Base-by-base conservation (phyloP, 2,329 filamentous ascomycete genomes). In the Fusarium bulbicola region DNA sequence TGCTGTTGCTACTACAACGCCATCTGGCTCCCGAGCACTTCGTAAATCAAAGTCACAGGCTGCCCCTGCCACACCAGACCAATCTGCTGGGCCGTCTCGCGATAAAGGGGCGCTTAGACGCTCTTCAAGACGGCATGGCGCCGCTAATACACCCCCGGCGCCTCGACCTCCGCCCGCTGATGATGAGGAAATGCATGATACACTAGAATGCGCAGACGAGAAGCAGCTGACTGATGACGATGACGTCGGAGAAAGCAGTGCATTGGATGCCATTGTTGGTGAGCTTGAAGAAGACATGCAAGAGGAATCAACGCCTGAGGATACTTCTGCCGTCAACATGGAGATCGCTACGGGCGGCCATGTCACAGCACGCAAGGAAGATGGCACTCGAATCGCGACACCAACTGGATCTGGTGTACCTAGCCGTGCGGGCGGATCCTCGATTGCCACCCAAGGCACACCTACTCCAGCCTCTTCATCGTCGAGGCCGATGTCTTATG, bases 121-220 rank as follows among this genome's bases (percentile, higher is more conserved):
- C 56, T 92, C 92, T 5, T 87, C 87, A 59, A 88, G 92, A 69
- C 90, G 90, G 43, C 87, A 89, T 57, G 81, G 86, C 21, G 83
- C 86, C 28, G 82, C 85, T n/a, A 87, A 89, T n/a, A 84, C 85
- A 3, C 86, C 87, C 7, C 83, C 86, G 9, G 81, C 85, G 9
- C 84, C 85, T 12, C 86, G 86, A 13, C 86, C 86, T 26, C 86
- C 89, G 13, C 86, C 87, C 5, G 85, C 87, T 46, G 88, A 91
- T 21, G 86, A 89, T 6, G 91, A 93, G 58, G 87, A 87, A 59
- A 81, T 90, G 42, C 88, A 92, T 63, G 90, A 92, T 75, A 91
- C 92, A 6, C 85, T 98, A 7, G 96, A 98, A 83, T 98, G 95
- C 81, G 95, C 95, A 13, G 95, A 98, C 79, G 95, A 98, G 83